These are phyloP conservation scores for Eucalyptus regnans DNA, from an alignment of 345 rosid genomes.

Conservation along the genomic window DNA sequence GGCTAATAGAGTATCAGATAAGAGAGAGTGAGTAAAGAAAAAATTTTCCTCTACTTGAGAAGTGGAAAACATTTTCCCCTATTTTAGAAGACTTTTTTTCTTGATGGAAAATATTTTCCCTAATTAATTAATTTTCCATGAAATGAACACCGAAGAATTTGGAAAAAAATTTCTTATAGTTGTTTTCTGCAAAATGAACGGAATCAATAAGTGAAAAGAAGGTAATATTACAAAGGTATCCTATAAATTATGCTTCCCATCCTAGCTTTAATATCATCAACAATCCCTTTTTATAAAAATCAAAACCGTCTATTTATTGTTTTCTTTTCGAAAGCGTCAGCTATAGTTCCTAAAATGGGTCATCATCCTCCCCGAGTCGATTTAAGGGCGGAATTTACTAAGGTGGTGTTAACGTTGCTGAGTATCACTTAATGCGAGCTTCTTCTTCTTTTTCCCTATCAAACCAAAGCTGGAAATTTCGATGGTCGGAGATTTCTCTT, in stretches of 20 bases:
- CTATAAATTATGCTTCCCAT: not conserved
- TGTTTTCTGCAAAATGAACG: rapidly evolving
- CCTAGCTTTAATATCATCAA: not conserved
- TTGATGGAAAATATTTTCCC: too few relatives aligned
- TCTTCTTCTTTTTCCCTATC: not conserved
- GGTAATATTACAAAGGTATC: not conserved
- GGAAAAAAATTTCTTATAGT: rapidly evolving
- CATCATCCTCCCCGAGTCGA: not conserved
- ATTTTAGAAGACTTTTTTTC: too few relatives aligned
- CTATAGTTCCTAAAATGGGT: not conserved
- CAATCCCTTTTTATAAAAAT: too few relatives aligned
- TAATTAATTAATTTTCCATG: too few relatives aligned
- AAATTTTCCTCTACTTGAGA: too few relatives aligned
- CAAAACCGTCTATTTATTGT: not conserved
- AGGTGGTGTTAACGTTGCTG: not conserved
- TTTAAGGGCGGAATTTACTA: not conserved
- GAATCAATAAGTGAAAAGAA: not conserved
- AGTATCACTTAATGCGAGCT: too few relatives aligned
- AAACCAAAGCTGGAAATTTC: not conserved
- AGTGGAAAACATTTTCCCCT: too few relatives aligned
- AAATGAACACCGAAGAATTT: too few relatives aligned
- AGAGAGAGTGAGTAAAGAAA: too few relatives aligned
- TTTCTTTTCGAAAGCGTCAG: not conserved
- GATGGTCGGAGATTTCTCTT: not conserved
- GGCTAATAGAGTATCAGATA: too few relatives aligned